Evolutionary conservation across 768 basidiomycete species (phyloP).

Genomic region (Tricholoma terreum): DNA sequence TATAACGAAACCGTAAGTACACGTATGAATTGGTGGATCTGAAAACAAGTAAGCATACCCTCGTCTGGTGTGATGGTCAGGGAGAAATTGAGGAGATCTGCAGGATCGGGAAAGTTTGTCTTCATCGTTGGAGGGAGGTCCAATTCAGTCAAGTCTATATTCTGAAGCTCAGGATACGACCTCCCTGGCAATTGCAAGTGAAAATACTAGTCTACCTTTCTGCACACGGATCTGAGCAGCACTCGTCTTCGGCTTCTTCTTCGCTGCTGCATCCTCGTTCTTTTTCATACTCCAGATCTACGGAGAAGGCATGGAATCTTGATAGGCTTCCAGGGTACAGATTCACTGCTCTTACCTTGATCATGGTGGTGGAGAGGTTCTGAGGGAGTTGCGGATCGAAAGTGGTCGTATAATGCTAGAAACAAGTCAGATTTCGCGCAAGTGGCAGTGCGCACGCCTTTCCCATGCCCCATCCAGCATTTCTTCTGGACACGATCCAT

Average conservation of each 20-base stretch:
- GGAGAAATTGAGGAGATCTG: slow-evolving; percentile 94
- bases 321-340: background rate
- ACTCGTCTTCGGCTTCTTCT: slow-evolving; percentile 98
- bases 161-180: background rate
- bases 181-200: background rate
- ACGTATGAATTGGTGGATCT: slow-evolving; percentile 3
- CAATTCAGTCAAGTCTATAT: slow-evolving; percentile 89
- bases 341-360: slow-evolving; percentile 34
- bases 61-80: slow-evolving; percentile 96
- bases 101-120: slow-evolving; percentile 88
- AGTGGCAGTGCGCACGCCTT: slow-evolving; percentile 15
- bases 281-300: slow-evolving; percentile 99
- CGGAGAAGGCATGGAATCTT: slow-evolving; percentile 5
- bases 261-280: slow-evolving; percentile 94
- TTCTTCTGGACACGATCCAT: background rate
- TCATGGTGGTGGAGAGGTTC: slow-evolving; percentile 35
- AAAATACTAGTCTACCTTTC: slow-evolving; percentile 64
- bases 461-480: slow-evolving; percentile 5
- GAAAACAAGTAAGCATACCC: slow-evolving; percentile 46
- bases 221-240: slow-evolving; percentile 99
- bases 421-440: slow-evolving; percentile 13
- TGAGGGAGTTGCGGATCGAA: slow-evolving; percentile 28
- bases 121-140: slow-evolving; percentile 96
- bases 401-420: slow-evolving; percentile 25
- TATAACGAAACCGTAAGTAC: slow-evolving; percentile 26